Base-by-base conservation (phyloP, 108 stramenopile species). In the Skeletonema grethae region DNA sequence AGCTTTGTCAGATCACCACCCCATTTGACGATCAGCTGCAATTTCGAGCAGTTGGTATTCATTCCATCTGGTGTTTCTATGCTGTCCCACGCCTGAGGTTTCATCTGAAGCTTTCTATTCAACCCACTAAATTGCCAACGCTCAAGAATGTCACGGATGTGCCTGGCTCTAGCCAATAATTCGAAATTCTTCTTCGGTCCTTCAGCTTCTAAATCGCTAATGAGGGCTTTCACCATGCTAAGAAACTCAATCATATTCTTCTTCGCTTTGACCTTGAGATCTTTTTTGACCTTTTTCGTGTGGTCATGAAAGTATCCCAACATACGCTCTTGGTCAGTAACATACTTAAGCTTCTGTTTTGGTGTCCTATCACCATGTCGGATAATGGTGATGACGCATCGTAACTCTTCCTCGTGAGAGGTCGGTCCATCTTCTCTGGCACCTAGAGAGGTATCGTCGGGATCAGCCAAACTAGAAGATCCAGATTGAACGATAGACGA, bases 331-430 rank as follows among this genome's bases (percentile, higher is more conserved):
- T 94, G 88, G 10, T 76, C 72, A 65, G 92, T 92, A 67, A 93
- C 90, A 60, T 98, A 88, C 87, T 99, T 99, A 48, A 99, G 87
- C 80, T 99, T 99, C 73, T 98, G 98, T 84, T 99, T 99, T 12
- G 99, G 99, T 11, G 98, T 98, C 28, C 99, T 73, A 76, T 99
- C 99, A 7, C 97, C 99, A 73, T 99, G 99, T 11, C 99, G 83
- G 28, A 97, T 82, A 28, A 99, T 88, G 8, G 98, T 95, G 73
- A 98, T 95, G 67, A 99, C 98, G 67, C 97, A 97, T 20, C 96
- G 89, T 10, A 98, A 72, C 69, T 97, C 98, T 76, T 91, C 92
- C 59, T 91, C 80, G 55, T 95, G 94, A 11, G 82, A 69, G 29
- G 78, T 62, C 10, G 57, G n/a, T 10, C 57, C 67, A 63, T 67